Evolutionary conservation across 2,329 filamentous ascomycete species (phyloP).

Genomic region (Nothopassalora personata): DNA sequence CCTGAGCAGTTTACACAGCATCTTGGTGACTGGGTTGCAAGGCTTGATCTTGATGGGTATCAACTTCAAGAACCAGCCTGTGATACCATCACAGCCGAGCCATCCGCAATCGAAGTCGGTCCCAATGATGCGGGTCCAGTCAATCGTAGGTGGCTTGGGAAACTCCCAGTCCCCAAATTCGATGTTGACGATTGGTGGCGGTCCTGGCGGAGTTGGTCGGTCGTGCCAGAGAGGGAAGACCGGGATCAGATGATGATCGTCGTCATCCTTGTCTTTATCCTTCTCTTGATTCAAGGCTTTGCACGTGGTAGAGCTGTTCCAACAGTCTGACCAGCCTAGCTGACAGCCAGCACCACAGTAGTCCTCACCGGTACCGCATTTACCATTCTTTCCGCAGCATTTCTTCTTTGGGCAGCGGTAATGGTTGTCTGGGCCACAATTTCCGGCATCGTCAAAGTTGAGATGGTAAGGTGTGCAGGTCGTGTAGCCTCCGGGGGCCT

Average conservation of each 20-base stretch:
- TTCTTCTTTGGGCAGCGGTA: constrained; percentile 12
- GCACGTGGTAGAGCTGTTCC: constrained; percentile 15
- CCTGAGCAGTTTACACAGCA: neutral
- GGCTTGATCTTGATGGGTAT: neutral
- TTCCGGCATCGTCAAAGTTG: constrained; percentile 2
- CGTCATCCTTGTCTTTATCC: neutral
- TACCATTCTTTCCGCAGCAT: constrained; percentile 15
- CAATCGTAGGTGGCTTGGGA: constrained; percentile 1
- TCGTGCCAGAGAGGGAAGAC: constrained; percentile 12
- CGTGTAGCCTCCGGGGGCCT: constrained; percentile 2
- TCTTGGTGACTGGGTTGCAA: constrained; percentile 2
- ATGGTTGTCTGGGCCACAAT: constrained; percentile 10
- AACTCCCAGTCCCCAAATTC: neutral
- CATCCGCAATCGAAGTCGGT: constrained; percentile 5
- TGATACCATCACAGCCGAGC: constrained; percentile 9
- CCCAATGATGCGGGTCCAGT: neutral
- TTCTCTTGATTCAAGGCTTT: neutral
- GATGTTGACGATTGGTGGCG: constrained; percentile 1
- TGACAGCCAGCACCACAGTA: constrained; percentile 15
- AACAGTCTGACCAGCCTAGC: constrained; percentile 14
- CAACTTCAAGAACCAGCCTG: constrained; percentile 9
- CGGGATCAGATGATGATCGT: constrained; percentile 4
- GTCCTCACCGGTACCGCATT: constrained; percentile 11
- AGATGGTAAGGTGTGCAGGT: constrained; percentile 7
- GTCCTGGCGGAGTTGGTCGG: neutral